Base-by-base conservation (phyloP, 2,329 filamentous ascomycete species). In the Beauveria sp. region DNA sequence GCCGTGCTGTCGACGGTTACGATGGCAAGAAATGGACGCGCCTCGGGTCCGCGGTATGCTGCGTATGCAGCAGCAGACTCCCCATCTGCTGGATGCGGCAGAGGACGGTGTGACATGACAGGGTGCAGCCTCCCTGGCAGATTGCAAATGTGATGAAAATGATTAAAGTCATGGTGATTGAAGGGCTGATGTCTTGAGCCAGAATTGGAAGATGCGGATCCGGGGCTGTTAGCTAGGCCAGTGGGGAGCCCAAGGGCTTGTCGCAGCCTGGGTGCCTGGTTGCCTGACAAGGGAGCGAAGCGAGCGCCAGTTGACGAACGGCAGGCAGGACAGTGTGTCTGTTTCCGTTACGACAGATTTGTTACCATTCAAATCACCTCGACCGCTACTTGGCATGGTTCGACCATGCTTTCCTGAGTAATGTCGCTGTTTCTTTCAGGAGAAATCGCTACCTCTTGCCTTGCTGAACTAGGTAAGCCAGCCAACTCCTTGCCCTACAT, bases 171-270 rank as follows among this genome's bases (percentile, higher is more conserved):
- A 16, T 38, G 12, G 9, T 38, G 34, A 28, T 24, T 22, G 42
- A 46, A 42, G 5, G 26, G 26, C 34, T 46, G 28, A 26, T 60
- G 58, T 50, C 58, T 52, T 45, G 49, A 31, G 58, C 58, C 58
- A 60, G 50, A 34, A 52, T 51, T 49, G 58, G 58, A 45, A 46
- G 7, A 43, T 6, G 28, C 45, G 49, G 49, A 46, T 60, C 58
- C 49, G 58, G 50, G 40, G 48, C 42, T 54, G 38, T 38, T 24
- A 38, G 50, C 49, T 51, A 5, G 18, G 31, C 31, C 31, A 52
- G 34, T 14, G 20, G 34, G 34, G 22, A 5, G 5, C 34, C 34
- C 34, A 38, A 38, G 34, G 34, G 34, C 20, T 43, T 54, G 51
- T 54, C 51, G 51, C n/a, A 18, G 51, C 24, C 51, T 31, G 2